Evolutionary conservation across 2,329 filamentous ascomycete species (phyloP).

Genomic region (Colletotrichum sp.): DNA sequence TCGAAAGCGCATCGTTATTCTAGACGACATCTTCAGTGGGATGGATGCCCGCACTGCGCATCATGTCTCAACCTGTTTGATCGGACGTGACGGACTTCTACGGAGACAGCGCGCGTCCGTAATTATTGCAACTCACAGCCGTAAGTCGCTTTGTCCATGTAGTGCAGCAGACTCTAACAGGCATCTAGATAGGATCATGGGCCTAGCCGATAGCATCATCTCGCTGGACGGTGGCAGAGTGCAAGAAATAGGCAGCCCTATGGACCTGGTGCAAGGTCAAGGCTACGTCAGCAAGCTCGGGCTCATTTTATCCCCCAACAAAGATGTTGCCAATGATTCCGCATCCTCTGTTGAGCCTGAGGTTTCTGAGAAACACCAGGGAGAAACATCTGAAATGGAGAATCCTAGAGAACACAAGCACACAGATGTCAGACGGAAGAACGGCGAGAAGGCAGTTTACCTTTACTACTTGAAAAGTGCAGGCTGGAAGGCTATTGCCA

Average conservation of each 20-base stretch:
- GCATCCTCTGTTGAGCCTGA: not conserved
- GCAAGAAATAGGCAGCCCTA: not conserved
- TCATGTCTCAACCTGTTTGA: not conserved
- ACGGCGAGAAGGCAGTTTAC: conserved; percentile 10
- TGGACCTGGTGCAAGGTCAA: not conserved
- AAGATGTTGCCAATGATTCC: not conserved
- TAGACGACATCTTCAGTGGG: conserved; percentile 12
- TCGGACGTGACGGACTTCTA: not conserved
- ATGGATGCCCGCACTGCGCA: conserved; percentile 3
- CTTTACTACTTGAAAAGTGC: not conserved
- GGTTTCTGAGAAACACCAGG: not conserved
- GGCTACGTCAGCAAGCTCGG: not conserved
- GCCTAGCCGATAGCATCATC: not conserved
- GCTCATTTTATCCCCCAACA: not conserved
- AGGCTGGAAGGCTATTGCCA: not conserved
- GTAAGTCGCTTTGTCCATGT: not conserved
- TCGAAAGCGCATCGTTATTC: not conserved
- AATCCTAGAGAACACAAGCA: not conserved
- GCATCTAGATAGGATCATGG: not conserved
- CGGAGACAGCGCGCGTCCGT: not conserved
- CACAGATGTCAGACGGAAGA: not conserved
- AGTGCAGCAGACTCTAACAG: not conserved
- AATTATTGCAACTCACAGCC: not conserved
- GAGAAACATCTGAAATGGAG: not conserved
- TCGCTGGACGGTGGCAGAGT: not conserved